phyloP scores from a whole-genome alignment of 805 yeast genomes.

The Myxozyma vanderwaltii region DNA sequence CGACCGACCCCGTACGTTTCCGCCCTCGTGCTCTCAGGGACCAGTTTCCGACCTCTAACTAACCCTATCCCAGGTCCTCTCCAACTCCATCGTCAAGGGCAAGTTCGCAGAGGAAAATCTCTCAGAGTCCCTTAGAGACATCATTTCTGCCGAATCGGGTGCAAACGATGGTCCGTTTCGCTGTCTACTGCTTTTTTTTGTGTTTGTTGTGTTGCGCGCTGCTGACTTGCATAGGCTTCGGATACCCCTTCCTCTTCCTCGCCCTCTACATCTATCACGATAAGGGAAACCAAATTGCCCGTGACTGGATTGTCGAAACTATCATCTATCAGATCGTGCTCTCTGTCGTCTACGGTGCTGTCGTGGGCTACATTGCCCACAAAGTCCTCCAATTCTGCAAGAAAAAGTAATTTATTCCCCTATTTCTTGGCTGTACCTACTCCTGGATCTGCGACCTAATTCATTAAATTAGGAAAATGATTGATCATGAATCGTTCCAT shows the following conservation, averaged over 20 bases:
- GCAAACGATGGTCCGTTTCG: constrained; percentile 54
- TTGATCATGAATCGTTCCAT: constrained; percentile 66
- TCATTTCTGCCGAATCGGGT: constrained; percentile 70
- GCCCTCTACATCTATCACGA: constrained; percentile 58
- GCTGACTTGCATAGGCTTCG: too few species aligned
- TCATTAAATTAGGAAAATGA: constrained; percentile 43
- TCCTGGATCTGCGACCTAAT: not conserved
- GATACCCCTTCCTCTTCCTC: constrained; percentile 62
- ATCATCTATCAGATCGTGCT: constrained; percentile 64
- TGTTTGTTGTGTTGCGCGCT: too few species aligned
- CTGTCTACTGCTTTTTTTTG: not conserved
- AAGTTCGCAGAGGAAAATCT: constrained; percentile 65
- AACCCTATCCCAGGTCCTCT: not conserved
- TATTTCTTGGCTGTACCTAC: not conserved
- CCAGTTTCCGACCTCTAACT: not conserved
- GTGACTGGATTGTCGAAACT: constrained; percentile 64
- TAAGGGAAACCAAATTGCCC: constrained; percentile 55
- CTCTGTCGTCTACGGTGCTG: constrained; percentile 53
- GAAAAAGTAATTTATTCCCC: constrained; percentile 37
- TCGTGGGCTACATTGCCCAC: constrained; percentile 55
- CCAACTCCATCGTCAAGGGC: constrained; percentile 53
- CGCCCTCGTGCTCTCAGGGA: not conserved
- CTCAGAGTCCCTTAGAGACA: constrained; percentile 61
- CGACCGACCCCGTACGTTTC: constrained; percentile 69
- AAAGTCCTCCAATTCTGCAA: constrained; percentile 58